These are phyloP conservation scores for Oryza australiensis DNA, from an alignment of 176 grass and related monocot genomes.

Conservation along the genomic window DNA sequence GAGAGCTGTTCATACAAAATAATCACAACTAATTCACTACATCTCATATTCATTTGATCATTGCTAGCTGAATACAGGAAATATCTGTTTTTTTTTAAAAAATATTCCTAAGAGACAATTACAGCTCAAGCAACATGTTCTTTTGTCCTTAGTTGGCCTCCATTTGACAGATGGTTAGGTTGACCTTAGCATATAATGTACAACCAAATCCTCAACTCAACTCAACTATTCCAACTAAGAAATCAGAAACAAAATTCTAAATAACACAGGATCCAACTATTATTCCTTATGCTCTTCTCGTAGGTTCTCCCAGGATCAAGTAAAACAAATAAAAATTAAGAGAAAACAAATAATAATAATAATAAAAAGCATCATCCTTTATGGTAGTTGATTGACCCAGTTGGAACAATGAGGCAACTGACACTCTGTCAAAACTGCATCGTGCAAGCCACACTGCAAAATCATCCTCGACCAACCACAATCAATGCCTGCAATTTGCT, in stretches of 20 bases:
- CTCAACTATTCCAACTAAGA: slow-evolving; percentile 19
- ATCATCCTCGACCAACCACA: slow-evolving; percentile 40
- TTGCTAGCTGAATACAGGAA: slow-evolving; percentile 23
- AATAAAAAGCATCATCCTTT: background rate
- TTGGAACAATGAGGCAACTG: slow-evolving; percentile 15
- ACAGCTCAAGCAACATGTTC: slow-evolving; percentile 51
- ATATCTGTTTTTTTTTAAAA: background rate
- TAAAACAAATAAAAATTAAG: background rate
- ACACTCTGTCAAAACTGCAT: slow-evolving; percentile 37
- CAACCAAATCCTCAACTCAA: slow-evolving; percentile 33
- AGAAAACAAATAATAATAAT: background rate
- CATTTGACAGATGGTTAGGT: slow-evolving; percentile 38
- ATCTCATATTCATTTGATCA: slow-evolving; percentile 3
- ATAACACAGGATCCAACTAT: slow-evolving; percentile 29
- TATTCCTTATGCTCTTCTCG: background rate
- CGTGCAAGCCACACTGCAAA: slow-evolving; percentile 35
- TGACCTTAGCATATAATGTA: slow-evolving; percentile 34
- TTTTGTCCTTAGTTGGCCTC: slow-evolving; percentile 31
- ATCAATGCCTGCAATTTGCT: slow-evolving; percentile 35
- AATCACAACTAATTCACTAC: background rate
- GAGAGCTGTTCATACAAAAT: background rate
- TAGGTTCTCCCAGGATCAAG: background rate
- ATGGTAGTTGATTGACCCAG: slow-evolving; percentile 17
- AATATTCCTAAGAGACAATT: slow-evolving; percentile 2
- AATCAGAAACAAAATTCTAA: slow-evolving; percentile 14